phyloP scores from a whole-genome alignment of 805 yeast genomes.

The Suhomyces sp. region DNA sequence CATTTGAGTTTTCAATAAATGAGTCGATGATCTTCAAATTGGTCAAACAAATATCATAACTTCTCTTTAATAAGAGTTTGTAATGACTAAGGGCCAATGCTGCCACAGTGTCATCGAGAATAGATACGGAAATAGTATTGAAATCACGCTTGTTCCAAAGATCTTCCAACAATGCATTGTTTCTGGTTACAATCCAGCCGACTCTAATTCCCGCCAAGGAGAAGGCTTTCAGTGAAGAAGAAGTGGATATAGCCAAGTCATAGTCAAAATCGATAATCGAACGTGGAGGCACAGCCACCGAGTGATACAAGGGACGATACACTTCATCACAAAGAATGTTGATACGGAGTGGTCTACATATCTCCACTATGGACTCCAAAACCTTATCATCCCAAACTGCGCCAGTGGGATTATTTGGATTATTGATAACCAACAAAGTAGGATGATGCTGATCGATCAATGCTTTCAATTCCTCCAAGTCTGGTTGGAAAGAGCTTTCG shows the following conservation, averaged over 20 bases:
- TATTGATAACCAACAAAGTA: constrained; percentile 44
- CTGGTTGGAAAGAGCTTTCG: constrained; percentile 36
- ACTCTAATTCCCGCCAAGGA: constrained; percentile 51
- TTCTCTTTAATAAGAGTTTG: constrained; percentile 35
- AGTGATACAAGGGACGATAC: constrained; percentile 51
- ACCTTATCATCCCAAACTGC: constrained; percentile 34
- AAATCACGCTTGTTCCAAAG: constrained; percentile 45
- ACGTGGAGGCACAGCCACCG: constrained; percentile 27
- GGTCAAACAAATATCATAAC: constrained; percentile 33
- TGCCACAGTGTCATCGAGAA: constrained; percentile 46
- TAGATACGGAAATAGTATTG: constrained; percentile 48
- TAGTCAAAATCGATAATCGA: constrained; percentile 42
- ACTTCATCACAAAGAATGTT: constrained; percentile 51
- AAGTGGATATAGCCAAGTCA: constrained; percentile 43
- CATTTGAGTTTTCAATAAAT: constrained; percentile 29
- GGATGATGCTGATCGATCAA: constrained; percentile 33
- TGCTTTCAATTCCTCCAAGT: constrained; percentile 26
- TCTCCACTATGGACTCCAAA: constrained; percentile 31
- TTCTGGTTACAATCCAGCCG: constrained; percentile 49
- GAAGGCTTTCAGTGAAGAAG: constrained; percentile 54
- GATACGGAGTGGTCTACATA: constrained; percentile 32
- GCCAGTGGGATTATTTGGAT: constrained; percentile 45
- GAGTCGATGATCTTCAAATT: constrained; percentile 36
- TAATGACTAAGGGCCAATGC: constrained; percentile 39
- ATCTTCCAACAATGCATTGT: constrained; percentile 25